A percentile compares a stretch with the other conserved stretches of the same genome.
These are phyloP conservation scores for Chondrus crispus DNA, from an alignment of 23 red algal species.

Conservation along the genomic window DNA sequence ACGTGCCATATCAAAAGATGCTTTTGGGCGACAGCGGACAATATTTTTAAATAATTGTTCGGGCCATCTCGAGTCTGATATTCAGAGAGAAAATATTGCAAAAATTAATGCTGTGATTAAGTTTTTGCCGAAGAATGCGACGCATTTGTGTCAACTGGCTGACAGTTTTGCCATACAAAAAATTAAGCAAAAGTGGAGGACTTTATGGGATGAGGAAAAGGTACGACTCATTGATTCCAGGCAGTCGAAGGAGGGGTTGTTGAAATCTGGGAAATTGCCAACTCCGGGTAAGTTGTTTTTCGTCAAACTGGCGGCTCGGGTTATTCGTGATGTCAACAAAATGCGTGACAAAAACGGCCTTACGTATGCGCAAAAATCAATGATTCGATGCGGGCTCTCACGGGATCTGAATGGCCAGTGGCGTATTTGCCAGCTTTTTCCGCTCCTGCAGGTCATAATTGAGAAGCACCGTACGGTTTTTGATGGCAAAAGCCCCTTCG, in stretches of 20 bases:
- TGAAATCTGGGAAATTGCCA: not conserved
- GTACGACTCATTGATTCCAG: too few relatives aligned
- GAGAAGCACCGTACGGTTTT: too few relatives aligned
- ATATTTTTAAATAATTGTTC: not conserved
- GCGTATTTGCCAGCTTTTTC: not conserved
- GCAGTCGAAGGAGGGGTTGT: too few relatives aligned
- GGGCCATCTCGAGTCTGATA: not conserved
- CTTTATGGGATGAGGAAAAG: too few relatives aligned
- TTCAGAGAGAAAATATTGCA: not conserved
- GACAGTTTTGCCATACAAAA: slow-evolving; percentile 10
- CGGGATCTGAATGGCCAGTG: not conserved
- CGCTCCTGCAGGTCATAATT: too few relatives aligned
- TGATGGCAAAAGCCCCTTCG: too few relatives aligned
- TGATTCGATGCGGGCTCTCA: not conserved
- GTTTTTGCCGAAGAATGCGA: not conserved
- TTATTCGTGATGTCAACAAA: not conserved
- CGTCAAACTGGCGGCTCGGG: not conserved
- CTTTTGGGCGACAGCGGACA: not conserved
- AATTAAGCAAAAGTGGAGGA: not conserved
- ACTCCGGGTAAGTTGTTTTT: not conserved
- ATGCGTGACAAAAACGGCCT: not conserved
- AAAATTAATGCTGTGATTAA: not conserved
- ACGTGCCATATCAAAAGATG: not conserved
- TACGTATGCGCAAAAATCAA: not conserved
- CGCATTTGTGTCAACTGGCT: not conserved